These are phyloP conservation scores for Furcasterigmium sp. DNA, from an alignment of 2,329 filamentous ascomycete genomes.

Conservation along the genomic window DNA sequence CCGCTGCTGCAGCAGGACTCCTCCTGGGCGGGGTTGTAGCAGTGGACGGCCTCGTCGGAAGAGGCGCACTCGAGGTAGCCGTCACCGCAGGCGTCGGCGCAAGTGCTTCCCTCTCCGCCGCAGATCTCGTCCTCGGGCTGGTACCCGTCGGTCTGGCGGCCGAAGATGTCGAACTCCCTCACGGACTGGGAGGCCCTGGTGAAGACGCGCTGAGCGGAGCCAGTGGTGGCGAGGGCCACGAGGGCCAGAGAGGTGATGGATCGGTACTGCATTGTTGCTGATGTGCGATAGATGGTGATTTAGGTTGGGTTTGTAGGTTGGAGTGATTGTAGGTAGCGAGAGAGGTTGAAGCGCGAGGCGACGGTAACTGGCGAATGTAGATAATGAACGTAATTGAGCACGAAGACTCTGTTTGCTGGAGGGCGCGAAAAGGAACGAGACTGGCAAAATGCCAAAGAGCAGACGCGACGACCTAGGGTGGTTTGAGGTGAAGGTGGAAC, in stretches of 20 bases:
- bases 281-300: constrained; percentile 2
- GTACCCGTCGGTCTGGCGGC: constrained; percentile 42
- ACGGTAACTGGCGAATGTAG: neutral
- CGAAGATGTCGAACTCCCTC: constrained; percentile 32
- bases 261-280: constrained; percentile 13
- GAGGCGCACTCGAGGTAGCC: constrained; percentile 45
- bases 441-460: neutral
- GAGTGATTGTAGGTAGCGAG: neutral
- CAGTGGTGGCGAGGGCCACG: constrained; percentile 12
- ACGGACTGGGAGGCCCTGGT: constrained; percentile 28
- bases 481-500: constrained; percentile 4
- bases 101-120: constrained; percentile 40
- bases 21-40: constrained; percentile 46
- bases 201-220: constrained; percentile 18
- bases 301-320: neutral
- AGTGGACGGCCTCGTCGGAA: constrained; percentile 46
- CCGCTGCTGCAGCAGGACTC: constrained; percentile 54
- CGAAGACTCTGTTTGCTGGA: constrained; percentile 2
- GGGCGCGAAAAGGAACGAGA: constrained; percentile 1
- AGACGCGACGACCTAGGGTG: neutral
- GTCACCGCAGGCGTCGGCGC: constrained; percentile 49
- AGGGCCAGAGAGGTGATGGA: constrained; percentile 13
- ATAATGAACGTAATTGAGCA: constrained; percentile 1
- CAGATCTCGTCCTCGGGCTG: constrained; percentile 43
- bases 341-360: neutral